These are phyloP conservation scores for Talinum fruticosum DNA, from an alignment of 148 eudicot species.

Conservation along the genomic window DNA sequence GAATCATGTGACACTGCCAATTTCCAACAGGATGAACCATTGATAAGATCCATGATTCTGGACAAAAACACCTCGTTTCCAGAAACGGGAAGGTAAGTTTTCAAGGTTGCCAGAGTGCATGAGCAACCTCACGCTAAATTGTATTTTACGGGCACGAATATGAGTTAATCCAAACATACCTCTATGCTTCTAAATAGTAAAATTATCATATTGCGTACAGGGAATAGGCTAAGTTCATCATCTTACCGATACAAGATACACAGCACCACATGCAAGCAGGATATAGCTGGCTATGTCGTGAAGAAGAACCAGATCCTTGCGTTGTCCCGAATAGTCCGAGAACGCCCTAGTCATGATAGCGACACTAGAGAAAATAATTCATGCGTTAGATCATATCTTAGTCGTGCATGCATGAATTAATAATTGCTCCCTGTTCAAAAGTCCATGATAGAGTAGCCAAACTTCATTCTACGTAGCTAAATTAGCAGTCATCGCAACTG, in stretches of 20 bases:
- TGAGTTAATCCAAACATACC: neutral
- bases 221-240: neutral
- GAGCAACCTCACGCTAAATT: neutral
- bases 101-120: neutral
- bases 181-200: neutral
- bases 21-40: neutral
- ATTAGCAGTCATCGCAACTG: too few species aligned
- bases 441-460: neutral
- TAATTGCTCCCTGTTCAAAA: neutral
- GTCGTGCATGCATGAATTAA: neutral
- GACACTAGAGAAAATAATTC: slow-evolving; percentile 52
- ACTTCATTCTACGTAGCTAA: too few species aligned
- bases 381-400: slow-evolving; percentile 17
- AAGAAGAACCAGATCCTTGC: slow-evolving; percentile 55
- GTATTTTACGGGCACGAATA: neutral
- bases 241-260: slow-evolving; percentile 78
- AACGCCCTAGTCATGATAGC: slow-evolving; percentile 97
- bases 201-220: neutral
- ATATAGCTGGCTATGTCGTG: slow-evolving; percentile 75
- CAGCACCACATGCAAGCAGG: slow-evolving; percentile 79
- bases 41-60: neutral
- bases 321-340: slow-evolving; percentile 47
- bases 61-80: neutral
- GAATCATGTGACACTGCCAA: neutral
- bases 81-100: neutral